Base-by-base conservation (phyloP, 2,329 filamentous ascomycete species). In the Paecilomyces sp. region DNA sequence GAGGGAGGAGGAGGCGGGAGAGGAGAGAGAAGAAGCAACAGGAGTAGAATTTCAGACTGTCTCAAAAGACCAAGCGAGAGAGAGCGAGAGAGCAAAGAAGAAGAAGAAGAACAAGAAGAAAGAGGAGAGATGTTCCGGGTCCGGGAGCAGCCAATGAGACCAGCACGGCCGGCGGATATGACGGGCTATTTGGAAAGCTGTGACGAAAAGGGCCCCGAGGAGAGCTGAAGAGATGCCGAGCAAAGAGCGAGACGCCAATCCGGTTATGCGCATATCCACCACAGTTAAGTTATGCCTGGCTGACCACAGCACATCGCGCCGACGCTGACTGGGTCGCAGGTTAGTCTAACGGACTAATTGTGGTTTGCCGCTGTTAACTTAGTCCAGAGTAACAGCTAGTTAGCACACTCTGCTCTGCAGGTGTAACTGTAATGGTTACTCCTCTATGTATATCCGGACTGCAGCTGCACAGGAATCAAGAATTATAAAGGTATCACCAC, bases 91-190 rank as follows among this genome's bases (percentile, higher is more conserved):
- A 31, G 12, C 33, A 50, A 25, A 33, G 41, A 31, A 54, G 22
- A 41, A n/a, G 25, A 59, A 57, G 41, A 58, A 59, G 57, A 64
- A 58, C 57, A 57, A 63, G 65, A 58, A 62, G 60, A 61, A 58
- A 56, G 60, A 62, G 55, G 62, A 59, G 57, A 60, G 58, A 59
- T 55, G 62, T 28, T 56, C 55, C 57, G 47, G 62, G n/a, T n/a
- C n/a, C 30, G 30, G 18, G 11, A 22, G 22, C 41, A 47, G 18
- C 18, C n/a, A 47, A 18, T 8, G n/a, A 47, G 41, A 47, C 31
- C 5, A 3, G 15, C 15, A 18, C 36, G 33, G 30, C 4, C 15
- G 54, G n/a, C 50, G 51, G 51, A 13, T 53, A 53, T 53, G 51
- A 53, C 51, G 51, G 51, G 13, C n/a, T 47, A 9, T n/a, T 47